Conservation (phyloP, 257 asterid genomes). For the Solanum pimpinellifolium region DNA sequence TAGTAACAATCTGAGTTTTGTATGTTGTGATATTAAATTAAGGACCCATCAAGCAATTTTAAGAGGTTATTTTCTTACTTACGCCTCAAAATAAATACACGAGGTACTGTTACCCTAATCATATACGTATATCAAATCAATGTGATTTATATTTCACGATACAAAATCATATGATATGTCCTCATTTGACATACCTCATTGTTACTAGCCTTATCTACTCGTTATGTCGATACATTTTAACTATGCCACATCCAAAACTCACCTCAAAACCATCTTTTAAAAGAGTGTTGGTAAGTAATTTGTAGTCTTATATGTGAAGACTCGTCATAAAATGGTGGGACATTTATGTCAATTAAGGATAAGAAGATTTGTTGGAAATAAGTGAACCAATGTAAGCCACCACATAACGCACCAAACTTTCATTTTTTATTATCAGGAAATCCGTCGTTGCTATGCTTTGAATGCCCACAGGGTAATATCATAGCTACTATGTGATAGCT, state of each 20-base stretch:
- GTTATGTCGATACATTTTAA: too few relatives aligned
- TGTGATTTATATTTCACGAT: background rate
- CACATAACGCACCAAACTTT: background rate
- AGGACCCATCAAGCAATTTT: background rate
- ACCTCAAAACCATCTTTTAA: background rate
- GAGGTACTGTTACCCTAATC: fast-evolving
- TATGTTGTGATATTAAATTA: background rate
- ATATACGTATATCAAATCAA: too few relatives aligned
- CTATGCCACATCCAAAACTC: background rate
- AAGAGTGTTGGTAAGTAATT: too few relatives aligned
- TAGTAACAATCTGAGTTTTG: background rate
- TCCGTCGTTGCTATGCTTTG: fast-evolving
- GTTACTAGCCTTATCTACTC: background rate
- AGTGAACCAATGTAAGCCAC: background rate
- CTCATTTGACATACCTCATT: background rate
- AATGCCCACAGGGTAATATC: fast-evolving
- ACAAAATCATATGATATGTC: too few relatives aligned
- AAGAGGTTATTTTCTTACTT: background rate
- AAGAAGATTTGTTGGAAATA: background rate
- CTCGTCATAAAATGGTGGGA: background rate
- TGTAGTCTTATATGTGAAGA: background rate
- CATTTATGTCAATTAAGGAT: background rate
- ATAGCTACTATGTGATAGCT: too few relatives aligned
- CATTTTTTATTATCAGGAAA: too few relatives aligned
- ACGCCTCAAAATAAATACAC: background rate